Conservation (phyloP, 768 basidiomycete genomes). For the Tricholoma terreum region DNA sequence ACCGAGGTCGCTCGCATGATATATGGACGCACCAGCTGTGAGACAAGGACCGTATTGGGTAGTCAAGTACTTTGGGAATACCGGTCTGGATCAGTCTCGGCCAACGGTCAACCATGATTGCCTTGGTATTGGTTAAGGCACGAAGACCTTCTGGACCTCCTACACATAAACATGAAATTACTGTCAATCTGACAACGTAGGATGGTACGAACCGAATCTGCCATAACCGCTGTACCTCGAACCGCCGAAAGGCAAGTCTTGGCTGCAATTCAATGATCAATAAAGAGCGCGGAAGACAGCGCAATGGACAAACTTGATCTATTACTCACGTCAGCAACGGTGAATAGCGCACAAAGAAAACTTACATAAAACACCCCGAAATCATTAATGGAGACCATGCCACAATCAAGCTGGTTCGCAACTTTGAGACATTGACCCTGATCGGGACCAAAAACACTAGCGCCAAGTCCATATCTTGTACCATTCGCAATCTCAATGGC, state of each 20-base stretch:
- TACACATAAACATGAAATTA: conserved; percentile 25
- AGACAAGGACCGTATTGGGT: conserved; percentile 71
- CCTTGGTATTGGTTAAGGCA: conserved; percentile 83
- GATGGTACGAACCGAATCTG: conserved; percentile 65
- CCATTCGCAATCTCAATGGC: conserved; percentile 86
- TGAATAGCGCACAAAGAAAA: conserved; percentile 8
- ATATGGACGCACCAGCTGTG: conserved; percentile 64
- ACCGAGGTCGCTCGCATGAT: background rate
- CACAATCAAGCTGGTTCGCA: conserved; percentile 80
- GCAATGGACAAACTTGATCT: conserved; percentile 61
- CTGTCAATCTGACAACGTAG: background rate
- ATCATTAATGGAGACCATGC: conserved; percentile 98
- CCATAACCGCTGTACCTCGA: conserved; percentile 90
- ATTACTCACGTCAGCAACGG: conserved; percentile 1
- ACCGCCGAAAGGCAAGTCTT: conserved; percentile 95
- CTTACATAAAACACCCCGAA: conserved; percentile 85
- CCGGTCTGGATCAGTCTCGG: conserved; percentile 78
- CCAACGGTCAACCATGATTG: conserved; percentile 83
- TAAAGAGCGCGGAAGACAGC: conserved; percentile 6
- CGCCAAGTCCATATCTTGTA: conserved; percentile 87
- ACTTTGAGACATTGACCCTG: conserved; percentile 75
- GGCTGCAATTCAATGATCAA: conserved; percentile 35
- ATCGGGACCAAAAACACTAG: conserved; percentile 90
- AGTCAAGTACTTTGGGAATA: conserved; percentile 85
- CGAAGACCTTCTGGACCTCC: conserved; percentile 94